Conservation (phyloP, 2,329 filamentous ascomycete genomes). For the Botryotinia globosa region DNA sequence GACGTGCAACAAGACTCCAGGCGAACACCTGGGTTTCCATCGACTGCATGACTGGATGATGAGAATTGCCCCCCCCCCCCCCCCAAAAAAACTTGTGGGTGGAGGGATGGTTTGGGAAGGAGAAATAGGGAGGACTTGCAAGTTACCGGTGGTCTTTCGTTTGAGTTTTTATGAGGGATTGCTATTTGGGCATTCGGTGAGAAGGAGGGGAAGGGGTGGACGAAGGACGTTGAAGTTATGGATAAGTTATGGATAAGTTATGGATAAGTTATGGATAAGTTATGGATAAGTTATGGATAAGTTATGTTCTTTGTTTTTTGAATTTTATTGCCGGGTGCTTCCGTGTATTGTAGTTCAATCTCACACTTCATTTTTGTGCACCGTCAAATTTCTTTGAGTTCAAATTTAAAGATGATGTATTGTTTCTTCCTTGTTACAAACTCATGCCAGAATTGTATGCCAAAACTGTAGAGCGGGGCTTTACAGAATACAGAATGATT, state of each 20-base stretch:
- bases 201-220: not conserved
- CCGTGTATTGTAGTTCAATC: not conserved
- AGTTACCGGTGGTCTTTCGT: too few species aligned
- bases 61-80: too few species aligned
- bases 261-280: too few species aligned
- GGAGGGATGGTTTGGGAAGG: not conserved
- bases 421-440: not conserved
- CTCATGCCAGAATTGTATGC: not conserved
- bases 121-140: not conserved
- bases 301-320: not conserved
- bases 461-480: not conserved
- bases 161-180: not conserved
- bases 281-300: not conserved
- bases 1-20: not conserved
- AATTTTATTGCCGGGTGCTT: not conserved
- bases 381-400: not conserved
- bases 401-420: not conserved
- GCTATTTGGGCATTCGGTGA: not conserved
- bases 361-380: not conserved
- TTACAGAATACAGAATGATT: not conserved
- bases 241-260: too few species aligned
- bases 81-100: too few species aligned
- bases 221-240: too few species aligned
- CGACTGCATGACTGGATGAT: not conserved
- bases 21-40: not conserved